Percentiles rank a stretch among this genome's conserved stretches.
Evolutionary conservation across 2,329 filamentous ascomycete species (phyloP).

Genomic region (Diaporthe caulivora): DNA sequence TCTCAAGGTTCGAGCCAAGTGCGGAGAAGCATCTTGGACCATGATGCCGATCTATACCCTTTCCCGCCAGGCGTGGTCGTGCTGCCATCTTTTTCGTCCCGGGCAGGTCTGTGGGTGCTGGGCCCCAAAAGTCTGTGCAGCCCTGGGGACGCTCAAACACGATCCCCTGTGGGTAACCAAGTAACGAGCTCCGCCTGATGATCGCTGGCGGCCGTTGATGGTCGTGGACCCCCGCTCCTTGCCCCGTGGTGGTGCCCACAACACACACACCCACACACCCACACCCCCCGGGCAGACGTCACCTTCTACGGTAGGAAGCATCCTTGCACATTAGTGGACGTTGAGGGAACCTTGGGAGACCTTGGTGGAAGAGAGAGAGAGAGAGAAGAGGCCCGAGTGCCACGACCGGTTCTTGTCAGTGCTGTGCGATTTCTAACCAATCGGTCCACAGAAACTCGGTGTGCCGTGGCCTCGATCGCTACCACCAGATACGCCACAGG

Average conservation of each 20-base stretch:
- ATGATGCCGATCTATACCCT: background rate
- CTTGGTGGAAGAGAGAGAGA: no score
- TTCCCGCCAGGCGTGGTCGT: background rate
- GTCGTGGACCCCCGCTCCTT: constrained; percentile 17
- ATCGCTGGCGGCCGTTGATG: constrained; percentile 3
- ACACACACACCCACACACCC: no score
- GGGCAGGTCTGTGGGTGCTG: constrained; percentile 13
- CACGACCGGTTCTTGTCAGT: background rate
- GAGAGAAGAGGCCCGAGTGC: constrained; percentile 16
- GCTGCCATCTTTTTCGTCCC: background rate
- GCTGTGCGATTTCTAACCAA: background rate
- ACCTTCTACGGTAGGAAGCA: background rate
- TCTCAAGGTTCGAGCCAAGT: background rate
- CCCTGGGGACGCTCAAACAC: constrained; percentile 4
- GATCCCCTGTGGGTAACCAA: constrained; percentile 16
- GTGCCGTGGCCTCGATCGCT: constrained; percentile 1
- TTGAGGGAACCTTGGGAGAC: background rate
- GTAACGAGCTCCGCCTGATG: constrained; percentile 13
- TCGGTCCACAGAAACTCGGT: constrained; percentile 3
- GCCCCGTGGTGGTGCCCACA: background rate
- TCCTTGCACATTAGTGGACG: background rate
- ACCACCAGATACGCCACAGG: constrained; percentile 3
- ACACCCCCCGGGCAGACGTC: constrained; percentile 7
- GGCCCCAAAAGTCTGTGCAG: constrained; percentile 15
- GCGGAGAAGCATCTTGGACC: background rate